Base-by-base conservation (phyloP, 116 monocot species). In the Cymodocea nodosa region DNA sequence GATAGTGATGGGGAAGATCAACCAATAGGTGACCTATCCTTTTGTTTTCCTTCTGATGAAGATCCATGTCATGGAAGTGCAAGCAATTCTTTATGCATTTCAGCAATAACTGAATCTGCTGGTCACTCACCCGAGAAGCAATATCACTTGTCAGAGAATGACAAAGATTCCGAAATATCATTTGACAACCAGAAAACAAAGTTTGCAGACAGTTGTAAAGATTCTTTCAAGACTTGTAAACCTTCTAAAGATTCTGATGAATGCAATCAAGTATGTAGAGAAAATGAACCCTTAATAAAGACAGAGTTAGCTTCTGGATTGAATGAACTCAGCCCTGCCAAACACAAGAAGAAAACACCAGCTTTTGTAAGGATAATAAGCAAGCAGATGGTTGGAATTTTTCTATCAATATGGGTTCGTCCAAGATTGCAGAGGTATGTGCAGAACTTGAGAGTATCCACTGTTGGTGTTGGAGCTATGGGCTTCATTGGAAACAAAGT, bases 361-460 rank as follows among this genome's bases (percentile, higher is more conserved):
- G 53, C 64, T 63, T 97, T 81, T 82, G 82, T 87, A 39, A 81
- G 85, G 51, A 87, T 97, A 30, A 78, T 87, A 80, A 91, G 91
- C 68, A 97, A 97, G 70, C 97, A 91, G 78, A 97, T 97, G 97
- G 91, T 97, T 62, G 97, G 97, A 17, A 67, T 97, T 48, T 97
- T 74, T 75, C 73, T 97, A 44, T 79, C 97, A 50, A 79, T 97
- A 23, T 97, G 97, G 97, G 91, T 88, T 10, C 83, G 85, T 10
- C 69, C 80, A 72, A 83, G 83, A 69, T 59, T 90, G 36, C 63
- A 78, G 57, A 90, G 81, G 68, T 83, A 90, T 64, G 78, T 97
- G 60, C 85, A 85, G 49, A 97, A 97, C 71, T 51, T 97, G 76
- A 91, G 81, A 59, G 83, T 91, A 51, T 97, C 88, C 19, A 84